Evolutionary conservation across 257 asterid genomes (phyloP).

Genomic region (Lycium ferocissimum): DNA sequence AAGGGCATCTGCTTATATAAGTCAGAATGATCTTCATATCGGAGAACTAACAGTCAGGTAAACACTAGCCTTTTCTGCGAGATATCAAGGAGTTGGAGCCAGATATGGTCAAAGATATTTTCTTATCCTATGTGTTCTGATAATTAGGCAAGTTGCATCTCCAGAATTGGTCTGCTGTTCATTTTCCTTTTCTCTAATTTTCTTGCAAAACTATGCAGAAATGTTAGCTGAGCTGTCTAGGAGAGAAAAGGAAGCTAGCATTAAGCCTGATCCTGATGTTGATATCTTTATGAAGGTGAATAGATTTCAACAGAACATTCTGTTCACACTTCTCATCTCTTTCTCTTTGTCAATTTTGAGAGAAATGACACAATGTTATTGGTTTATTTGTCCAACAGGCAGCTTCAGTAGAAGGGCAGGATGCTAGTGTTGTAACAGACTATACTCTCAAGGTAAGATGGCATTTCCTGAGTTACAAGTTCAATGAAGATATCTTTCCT

Average conservation of each 20-base stretch:
- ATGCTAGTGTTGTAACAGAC: conserved; percentile 54
- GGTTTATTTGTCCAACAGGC: conserved; percentile 43
- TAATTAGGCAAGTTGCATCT: background rate
- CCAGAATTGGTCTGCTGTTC: background rate
- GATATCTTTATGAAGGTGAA: conserved; percentile 68
- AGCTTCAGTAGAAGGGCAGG: conserved; percentile 61
- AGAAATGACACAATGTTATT: background rate
- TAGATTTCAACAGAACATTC: background rate
- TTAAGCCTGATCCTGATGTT: conserved; percentile 73
- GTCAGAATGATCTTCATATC: conserved; percentile 70
- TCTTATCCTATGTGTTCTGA: background rate
- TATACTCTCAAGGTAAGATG: conserved; percentile 54
- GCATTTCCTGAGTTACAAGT: conserved; percentile 7
- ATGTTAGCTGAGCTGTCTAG: conserved; percentile 68
- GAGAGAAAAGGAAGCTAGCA: conserved; percentile 64
- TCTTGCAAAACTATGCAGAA: conserved; percentile 41
- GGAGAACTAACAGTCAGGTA: conserved; percentile 76
- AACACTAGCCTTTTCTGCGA: conserved; percentile 70
- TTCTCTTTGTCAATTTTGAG: background rate
- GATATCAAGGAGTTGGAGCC: conserved; percentile 77
- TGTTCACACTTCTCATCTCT: background rate
- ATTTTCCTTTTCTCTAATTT: background rate
- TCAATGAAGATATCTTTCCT: background rate
- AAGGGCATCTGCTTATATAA: conserved; percentile 67
- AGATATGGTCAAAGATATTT: conserved; percentile 51